These are phyloP conservation scores for Garcia nutans DNA, from an alignment of 345 rosid genomes.

Conservation along the genomic window DNA sequence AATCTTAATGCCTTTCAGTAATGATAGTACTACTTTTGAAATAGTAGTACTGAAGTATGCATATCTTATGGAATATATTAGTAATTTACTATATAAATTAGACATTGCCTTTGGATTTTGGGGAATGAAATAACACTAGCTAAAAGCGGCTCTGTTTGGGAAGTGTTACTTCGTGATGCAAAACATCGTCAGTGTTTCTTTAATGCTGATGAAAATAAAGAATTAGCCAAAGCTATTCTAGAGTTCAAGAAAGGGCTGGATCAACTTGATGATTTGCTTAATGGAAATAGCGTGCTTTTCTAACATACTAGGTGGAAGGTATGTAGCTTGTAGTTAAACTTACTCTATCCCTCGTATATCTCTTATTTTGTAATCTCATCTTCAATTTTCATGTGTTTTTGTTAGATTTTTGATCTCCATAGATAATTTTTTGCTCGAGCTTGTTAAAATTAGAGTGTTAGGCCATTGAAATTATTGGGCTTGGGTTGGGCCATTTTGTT, in stretches of 20 bases:
- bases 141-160: conserved; percentile 40
- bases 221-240: conserved; percentile 32
- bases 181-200: conserved; percentile 44
- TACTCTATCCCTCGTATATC: not conserved
- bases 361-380: not conserved
- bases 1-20: too few species aligned
- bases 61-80: not conserved
- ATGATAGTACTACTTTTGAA: too few species aligned
- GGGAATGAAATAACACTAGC: conserved; percentile 44
- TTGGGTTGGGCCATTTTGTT: too few species aligned
- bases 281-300: conserved; percentile 31
- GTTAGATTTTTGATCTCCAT: too few species aligned
- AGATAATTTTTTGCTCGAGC: too few species aligned
- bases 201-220: conserved; percentile 39
- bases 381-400: not conserved
- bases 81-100: not conserved
- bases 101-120: conserved; percentile 57
- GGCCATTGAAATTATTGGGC: too few species aligned
- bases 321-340: not conserved
- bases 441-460: too few species aligned
- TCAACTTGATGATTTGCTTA: conserved; percentile 44
- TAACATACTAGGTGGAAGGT: conserved; percentile 52
- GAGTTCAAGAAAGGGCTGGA: conserved; percentile 39
- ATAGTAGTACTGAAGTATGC: too few species aligned
- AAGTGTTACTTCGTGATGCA: conserved; percentile 37